A percentile compares a stretch with the other conserved stretches of the same genome.
Evolutionary conservation across 2,329 filamentous ascomycete species (phyloP).

Genomic region (Phialocephala subalpina): DNA sequence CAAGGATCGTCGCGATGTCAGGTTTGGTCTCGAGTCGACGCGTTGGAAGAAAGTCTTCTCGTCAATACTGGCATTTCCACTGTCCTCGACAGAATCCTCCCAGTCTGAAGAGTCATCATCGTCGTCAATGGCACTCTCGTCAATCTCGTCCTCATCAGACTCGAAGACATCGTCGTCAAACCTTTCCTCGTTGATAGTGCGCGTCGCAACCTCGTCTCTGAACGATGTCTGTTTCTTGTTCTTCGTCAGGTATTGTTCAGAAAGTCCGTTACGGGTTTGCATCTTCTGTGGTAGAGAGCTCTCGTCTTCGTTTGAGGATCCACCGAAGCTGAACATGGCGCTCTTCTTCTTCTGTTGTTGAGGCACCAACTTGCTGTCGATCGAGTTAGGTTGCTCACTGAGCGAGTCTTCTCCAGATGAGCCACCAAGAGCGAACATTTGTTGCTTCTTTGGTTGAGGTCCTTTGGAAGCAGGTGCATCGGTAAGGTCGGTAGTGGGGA

Average conservation of each 20-base stretch:
- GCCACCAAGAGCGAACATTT: constrained; percentile 60
- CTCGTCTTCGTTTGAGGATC: constrained; percentile 84
- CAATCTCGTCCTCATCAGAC: constrained; percentile 71
- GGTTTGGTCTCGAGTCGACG: constrained; percentile 85
- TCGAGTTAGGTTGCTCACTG: constrained; percentile 42
- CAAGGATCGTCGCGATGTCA: constrained; percentile 86
- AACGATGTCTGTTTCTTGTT: constrained; percentile 84
- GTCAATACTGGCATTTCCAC: constrained; percentile 82
- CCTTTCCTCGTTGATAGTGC: constrained; percentile 67
- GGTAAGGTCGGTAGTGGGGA: constrained; percentile 60
- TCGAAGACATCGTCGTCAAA: constrained; percentile 64
- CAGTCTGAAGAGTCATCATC: constrained; percentile 66
- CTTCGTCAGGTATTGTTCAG: constrained; percentile 49
- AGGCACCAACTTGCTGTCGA: constrained; percentile 37
- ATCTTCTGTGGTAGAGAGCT: constrained; percentile 68
- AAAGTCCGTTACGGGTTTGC: constrained; percentile 60
- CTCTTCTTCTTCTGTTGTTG: constrained; percentile 57
- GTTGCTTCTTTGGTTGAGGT: constrained; percentile 66
- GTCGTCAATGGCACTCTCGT: constrained; percentile 84
- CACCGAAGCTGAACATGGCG: constrained; percentile 76
- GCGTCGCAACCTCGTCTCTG: constrained; percentile 75
- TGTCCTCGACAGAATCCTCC: constrained; percentile 78
- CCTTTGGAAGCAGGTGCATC: constrained; percentile 56
- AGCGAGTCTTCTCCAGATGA: constrained; percentile 47
- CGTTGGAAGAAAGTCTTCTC: constrained; percentile 86